phyloP scores from a whole-genome alignment of 2,329 filamentous ascomycete species.

The Pseudogymnoascus verrucosus region DNA sequence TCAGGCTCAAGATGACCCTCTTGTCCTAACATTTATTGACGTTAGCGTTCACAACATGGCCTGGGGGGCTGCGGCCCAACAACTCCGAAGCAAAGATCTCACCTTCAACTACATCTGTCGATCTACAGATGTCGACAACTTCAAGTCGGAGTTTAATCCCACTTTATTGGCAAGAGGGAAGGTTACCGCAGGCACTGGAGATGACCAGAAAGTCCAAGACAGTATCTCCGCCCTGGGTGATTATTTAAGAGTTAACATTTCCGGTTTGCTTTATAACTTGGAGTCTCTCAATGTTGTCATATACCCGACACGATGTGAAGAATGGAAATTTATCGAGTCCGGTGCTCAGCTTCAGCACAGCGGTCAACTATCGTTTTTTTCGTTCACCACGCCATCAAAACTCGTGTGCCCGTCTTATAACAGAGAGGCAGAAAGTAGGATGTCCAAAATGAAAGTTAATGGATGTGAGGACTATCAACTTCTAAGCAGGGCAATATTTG shows the following conservation, averaged over 20 bases:
- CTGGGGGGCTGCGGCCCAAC: neutral
- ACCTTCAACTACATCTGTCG: neutral
- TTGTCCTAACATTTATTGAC: neutral
- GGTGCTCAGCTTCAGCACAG: neutral
- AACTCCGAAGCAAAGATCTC: neutral
- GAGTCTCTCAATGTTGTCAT: slow-evolving; percentile 19
- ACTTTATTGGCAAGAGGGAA: neutral
- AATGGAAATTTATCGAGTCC: slow-evolving; percentile 25
- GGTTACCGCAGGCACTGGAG: neutral
- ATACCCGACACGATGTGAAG: slow-evolving; percentile 20
- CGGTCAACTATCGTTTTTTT: neutral
- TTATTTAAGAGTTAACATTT: slow-evolving; percentile 16
- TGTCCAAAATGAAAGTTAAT: neutral
- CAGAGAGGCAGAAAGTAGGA: neutral
- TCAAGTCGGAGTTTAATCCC: neutral
- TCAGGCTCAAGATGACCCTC: neutral
- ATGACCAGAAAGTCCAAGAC: neutral
- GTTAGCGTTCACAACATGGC: neutral
- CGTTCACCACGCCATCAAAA: neutral
- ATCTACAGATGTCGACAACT: neutral
- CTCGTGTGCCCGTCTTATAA: neutral
- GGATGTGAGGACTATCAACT: neutral
- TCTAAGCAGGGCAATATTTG: slow-evolving; percentile 17
- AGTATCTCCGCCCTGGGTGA: slow-evolving; percentile 13
- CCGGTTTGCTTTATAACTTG: slow-evolving; percentile 18